These are phyloP conservation scores for Bryoerythrophyllum caledonicum DNA, from an alignment of 225 moss, liverwort and hornwort genomes.

Conservation along the genomic window DNA sequence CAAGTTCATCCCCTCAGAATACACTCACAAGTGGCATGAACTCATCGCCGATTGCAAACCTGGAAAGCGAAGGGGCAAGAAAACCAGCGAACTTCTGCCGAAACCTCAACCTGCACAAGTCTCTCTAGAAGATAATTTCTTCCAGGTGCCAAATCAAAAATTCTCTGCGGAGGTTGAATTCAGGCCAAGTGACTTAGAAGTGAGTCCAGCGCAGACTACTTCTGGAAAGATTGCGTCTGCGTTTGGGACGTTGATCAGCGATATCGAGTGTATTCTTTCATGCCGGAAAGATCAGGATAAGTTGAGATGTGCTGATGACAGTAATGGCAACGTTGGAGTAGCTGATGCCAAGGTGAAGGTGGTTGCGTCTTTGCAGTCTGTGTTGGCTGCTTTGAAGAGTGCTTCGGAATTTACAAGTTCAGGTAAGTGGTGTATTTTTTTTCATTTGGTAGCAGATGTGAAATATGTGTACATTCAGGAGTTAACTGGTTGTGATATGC, in stretches of 20 bases:
- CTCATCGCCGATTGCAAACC: conserved; percentile 57
- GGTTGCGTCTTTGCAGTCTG: conserved; percentile 41
- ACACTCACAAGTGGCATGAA: conserved; percentile 51
- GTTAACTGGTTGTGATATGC: neutral
- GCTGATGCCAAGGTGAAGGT: conserved; percentile 31
- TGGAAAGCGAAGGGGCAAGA: conserved; percentile 51
- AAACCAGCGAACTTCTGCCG: conserved; percentile 17
- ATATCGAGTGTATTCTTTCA: conserved; percentile 34
- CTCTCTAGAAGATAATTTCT: too few relatives aligned
- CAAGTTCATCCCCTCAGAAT: conserved; percentile 49
- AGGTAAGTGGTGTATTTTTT: conserved; percentile 7
- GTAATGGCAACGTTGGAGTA: conserved; percentile 12
- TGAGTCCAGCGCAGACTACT: conserved; percentile 24
- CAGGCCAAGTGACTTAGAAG: conserved; percentile 5
- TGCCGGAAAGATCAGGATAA: conserved; percentile 25
- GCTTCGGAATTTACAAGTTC: conserved; percentile 52
- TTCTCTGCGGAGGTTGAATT: neutral
- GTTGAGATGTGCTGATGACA: conserved; percentile 20
- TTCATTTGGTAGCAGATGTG: too few relatives aligned
- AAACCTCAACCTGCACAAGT: conserved; percentile 17
- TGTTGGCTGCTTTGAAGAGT: conserved; percentile 44
- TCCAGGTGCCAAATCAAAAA: too few relatives aligned
- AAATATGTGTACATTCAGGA: neutral
- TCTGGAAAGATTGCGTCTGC: conserved; percentile 36
- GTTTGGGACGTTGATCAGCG: conserved; percentile 32